Conservation (phyloP, 139 green algal genomes). For the Zygnema circumcarinatum region DNA sequence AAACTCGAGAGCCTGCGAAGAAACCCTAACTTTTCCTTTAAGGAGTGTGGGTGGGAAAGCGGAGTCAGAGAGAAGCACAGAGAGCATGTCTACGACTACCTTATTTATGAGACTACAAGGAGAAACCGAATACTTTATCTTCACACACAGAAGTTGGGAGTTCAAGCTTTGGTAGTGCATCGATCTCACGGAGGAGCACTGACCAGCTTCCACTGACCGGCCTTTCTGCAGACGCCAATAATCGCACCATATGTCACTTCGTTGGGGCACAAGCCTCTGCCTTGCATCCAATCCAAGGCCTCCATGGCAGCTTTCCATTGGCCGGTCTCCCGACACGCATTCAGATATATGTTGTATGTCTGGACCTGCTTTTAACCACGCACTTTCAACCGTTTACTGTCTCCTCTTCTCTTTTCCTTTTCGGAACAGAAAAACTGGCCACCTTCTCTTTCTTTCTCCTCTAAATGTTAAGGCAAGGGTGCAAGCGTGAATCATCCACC, state of each 20-base stretch:
- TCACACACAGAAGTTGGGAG: too few species aligned
- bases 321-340: neutral
- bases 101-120: too few species aligned
- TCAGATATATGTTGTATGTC: neutral
- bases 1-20: constrained; percentile 2
- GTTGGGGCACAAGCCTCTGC: neutral
- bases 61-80: too few species aligned
- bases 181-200: too few species aligned
- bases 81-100: too few species aligned
- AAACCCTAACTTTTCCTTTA: too few species aligned
- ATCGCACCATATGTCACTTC: neutral
- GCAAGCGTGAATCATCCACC: too few species aligned
- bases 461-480: too few species aligned
- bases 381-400: neutral
- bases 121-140: too few species aligned
- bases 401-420: neutral
- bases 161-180: too few species aligned
- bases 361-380: neutral
- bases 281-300: neutral
- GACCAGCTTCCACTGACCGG: neutral
- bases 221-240: neutral
- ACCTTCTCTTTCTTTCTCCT: neutral
- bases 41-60: too few species aligned
- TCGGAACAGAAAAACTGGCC: too few species aligned
- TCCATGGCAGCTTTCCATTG: neutral